Evolutionary conservation across 2,329 filamentous ascomycete genomes (phyloP).

Genomic region (Fusarium hainanense): DNA sequence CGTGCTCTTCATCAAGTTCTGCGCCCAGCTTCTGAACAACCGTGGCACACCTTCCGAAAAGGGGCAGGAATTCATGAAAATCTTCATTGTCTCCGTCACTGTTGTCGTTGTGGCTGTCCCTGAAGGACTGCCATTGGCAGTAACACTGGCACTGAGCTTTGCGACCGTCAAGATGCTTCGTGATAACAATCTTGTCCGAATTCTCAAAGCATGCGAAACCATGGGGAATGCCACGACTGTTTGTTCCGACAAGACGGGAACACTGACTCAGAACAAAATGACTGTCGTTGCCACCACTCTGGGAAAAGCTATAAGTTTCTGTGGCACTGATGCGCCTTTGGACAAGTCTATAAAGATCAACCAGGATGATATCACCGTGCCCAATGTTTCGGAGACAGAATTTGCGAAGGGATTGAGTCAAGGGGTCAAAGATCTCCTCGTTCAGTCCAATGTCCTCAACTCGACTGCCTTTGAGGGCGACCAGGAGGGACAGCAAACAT

Average conservation of each 20-base stretch:
- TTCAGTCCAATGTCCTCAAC: slow-evolving; percentile 65
- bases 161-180: slow-evolving; percentile 76
- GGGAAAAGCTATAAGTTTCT: slow-evolving; percentile 56
- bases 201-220: slow-evolving; percentile 75
- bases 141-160: slow-evolving; percentile 75
- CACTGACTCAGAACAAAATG: slow-evolving; percentile 73
- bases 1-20: slow-evolving; percentile 81
- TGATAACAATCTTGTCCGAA: slow-evolving; percentile 76
- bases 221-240: slow-evolving; percentile 80
- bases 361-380: slow-evolving; percentile 33
- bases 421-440: slow-evolving; percentile 70
- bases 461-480: slow-evolving; percentile 67
- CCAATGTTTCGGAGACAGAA: slow-evolving; percentile 46
- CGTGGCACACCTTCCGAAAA: slow-evolving; percentile 64
- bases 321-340: slow-evolving; percentile 37
- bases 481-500: slow-evolving; percentile 57
- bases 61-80: slow-evolving; percentile 66
- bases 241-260: slow-evolving; percentile 72
- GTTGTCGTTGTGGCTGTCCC: slow-evolving; percentile 75
- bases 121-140: slow-evolving; percentile 73
- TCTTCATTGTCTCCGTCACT: slow-evolving; percentile 74
- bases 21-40: slow-evolving; percentile 69
- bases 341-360: slow-evolving; percentile 39
- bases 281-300: slow-evolving; percentile 77
- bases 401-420: slow-evolving; percentile 39